Conservation (phyloP, 176 grass and related monocot genomes). For the Coix lacrymajobi region DNA sequence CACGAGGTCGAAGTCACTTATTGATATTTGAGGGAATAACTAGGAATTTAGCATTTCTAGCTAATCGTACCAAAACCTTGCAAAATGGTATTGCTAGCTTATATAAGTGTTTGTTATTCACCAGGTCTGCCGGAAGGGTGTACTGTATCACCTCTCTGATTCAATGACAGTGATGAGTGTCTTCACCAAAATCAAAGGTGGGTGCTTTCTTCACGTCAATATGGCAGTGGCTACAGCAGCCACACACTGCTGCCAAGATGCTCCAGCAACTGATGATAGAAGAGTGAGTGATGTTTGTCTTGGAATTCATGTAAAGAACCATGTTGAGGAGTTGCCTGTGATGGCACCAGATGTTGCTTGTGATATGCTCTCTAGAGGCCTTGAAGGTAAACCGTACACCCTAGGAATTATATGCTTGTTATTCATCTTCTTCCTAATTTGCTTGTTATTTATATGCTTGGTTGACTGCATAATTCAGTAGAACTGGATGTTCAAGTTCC, state of each 20-base stretch:
- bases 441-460: background rate
- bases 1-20: background rate
- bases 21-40: background rate
- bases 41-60: background rate
- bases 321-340: background rate
- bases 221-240: background rate
- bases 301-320: slow-evolving; percentile 14
- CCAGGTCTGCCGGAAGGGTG: slow-evolving; percentile 49
- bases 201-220: slow-evolving; percentile 60
- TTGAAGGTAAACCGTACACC: slow-evolving; percentile 20
- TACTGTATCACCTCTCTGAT: slow-evolving; percentile 61
- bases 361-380: background rate
- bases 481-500: background rate
- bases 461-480: background rate
- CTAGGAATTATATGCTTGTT: background rate
- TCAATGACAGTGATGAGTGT: slow-evolving; percentile 48
- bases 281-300: slow-evolving; percentile 2
- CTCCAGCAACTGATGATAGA: background rate
- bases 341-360: background rate
- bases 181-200: slow-evolving; percentile 37
- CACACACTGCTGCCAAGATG: background rate
- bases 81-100: background rate
- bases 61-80: slow-evolving; percentile 1
- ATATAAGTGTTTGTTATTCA: slow-evolving; percentile 34
- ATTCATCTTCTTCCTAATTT: background rate